Evolutionary conservation across 2,329 filamentous ascomycete genomes (phyloP).

Genomic region (Fusarium sp.): DNA sequence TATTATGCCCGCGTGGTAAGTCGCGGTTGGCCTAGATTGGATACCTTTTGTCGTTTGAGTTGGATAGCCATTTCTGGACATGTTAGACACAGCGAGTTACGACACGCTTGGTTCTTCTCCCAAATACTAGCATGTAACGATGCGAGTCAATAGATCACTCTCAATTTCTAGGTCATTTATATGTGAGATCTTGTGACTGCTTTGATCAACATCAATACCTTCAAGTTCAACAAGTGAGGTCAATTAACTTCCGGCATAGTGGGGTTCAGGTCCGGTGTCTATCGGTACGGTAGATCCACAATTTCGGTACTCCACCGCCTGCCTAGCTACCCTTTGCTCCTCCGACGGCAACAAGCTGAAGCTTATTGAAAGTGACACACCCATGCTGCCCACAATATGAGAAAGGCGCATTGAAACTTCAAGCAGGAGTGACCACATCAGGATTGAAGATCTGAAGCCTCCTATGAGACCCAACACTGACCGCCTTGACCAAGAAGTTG

Average conservation of each 20-base stretch:
- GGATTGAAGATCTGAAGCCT: neutral
- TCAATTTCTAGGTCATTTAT: fast-evolving
- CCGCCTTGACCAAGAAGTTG: neutral
- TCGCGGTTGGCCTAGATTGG: fast-evolving
- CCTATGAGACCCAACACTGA: fast-evolving
- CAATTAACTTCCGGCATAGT: neutral
- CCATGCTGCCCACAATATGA: too few relatives aligned
- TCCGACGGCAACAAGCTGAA: too few relatives aligned
- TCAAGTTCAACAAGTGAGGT: neutral
- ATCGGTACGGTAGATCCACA: neutral
- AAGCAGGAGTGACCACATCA: neutral
- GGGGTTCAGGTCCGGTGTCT: neutral
- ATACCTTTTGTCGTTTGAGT: neutral
- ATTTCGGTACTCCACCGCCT: neutral
- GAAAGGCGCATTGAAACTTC: too few relatives aligned
- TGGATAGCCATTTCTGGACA: neutral
- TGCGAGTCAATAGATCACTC: too few relatives aligned
- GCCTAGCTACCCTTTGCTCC: neutral
- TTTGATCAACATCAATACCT: fast-evolving
- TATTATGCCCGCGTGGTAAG: fast-evolving
- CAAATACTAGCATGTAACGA: too few relatives aligned
- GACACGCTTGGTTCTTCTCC: too few relatives aligned
- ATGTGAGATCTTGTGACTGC: fast-evolving
- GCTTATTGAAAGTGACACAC: too few relatives aligned
- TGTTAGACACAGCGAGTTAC: neutral